Evolutionary conservation across 345 rosid genomes (phyloP).

Genomic region (Passiflora organensis): DNA sequence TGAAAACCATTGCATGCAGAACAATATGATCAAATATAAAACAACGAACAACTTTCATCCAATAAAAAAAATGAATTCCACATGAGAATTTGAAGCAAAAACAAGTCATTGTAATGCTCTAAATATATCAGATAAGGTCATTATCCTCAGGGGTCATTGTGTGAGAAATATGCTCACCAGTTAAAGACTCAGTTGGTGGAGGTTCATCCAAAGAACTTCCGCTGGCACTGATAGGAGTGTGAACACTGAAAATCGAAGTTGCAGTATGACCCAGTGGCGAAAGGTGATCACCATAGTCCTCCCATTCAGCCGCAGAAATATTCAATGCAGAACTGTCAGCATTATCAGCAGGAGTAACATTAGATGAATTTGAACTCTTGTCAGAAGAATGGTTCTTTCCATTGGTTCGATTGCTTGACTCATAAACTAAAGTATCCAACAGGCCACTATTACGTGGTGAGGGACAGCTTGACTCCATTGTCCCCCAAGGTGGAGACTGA

Average conservation of each 20-base stretch:
- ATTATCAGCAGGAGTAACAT: conserved; percentile 46
- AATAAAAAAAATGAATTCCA: too few relatives aligned
- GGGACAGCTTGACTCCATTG: conserved; percentile 44
- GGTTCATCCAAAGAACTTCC: conserved; percentile 62
- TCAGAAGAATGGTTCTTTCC: conserved; percentile 62
- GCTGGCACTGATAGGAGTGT: conserved; percentile 49
- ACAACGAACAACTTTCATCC: too few relatives aligned
- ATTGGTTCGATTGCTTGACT: conserved; percentile 62
- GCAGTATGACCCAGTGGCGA: conserved; percentile 59
- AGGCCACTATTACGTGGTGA: conserved; percentile 81
- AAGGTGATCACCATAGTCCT: conserved; percentile 47
- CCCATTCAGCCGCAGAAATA: conserved; percentile 53
- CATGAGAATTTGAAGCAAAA: background rate
- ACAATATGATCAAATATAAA: too few relatives aligned
- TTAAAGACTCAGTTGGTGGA: conserved; percentile 28
- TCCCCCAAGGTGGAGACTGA: conserved; percentile 67
- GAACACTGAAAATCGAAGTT: conserved; percentile 51
- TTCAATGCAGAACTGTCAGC: conserved; percentile 46
- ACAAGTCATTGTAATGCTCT: conserved; percentile 1
- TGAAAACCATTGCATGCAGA: background rate
- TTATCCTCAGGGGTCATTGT: conserved; percentile 5
- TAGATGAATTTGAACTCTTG: conserved; percentile 60
- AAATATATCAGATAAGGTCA: background rate
- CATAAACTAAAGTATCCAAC: conserved; percentile 81
- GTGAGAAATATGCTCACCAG: conserved; percentile 39